These are phyloP conservation scores for Pyronema domesticum DNA, from an alignment of 495 filamentous ascomycete genomes.

Conservation along the genomic window DNA sequence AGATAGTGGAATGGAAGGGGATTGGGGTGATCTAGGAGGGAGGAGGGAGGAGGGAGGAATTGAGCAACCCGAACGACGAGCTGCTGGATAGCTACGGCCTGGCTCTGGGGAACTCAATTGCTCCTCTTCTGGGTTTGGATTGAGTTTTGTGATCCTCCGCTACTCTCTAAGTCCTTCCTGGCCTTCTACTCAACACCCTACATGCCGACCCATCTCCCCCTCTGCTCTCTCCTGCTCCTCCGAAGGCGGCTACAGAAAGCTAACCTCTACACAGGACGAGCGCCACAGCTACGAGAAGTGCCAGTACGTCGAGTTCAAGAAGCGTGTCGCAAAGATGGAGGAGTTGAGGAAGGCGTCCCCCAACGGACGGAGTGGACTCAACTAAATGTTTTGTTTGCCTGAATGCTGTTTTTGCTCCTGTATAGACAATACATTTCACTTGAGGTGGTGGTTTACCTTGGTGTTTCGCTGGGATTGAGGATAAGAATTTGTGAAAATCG, in stretches of 20 bases:
- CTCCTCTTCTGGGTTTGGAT: too few species aligned
- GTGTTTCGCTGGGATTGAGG: too few species aligned
- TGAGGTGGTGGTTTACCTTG: too few species aligned
- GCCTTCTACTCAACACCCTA: too few species aligned
- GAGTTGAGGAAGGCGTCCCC: conserved; percentile 78
- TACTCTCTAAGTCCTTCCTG: not conserved
- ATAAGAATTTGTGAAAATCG: too few species aligned
- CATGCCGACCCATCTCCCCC: not conserved
- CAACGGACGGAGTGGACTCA: conserved; percentile 44
- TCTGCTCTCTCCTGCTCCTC: conserved; percentile 6
- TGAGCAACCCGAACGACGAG: not conserved
- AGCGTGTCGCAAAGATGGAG: conserved; percentile 95
- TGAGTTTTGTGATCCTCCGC: not conserved
- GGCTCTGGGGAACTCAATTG: too few species aligned
- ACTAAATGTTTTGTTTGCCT: conserved; percentile 3
- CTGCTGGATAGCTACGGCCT: too few species aligned
- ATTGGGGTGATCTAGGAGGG: not conserved
- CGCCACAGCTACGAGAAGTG: conserved; percentile 96
- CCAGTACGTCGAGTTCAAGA: conserved; percentile 97
- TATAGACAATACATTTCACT: too few species aligned
- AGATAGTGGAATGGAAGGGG: too few species aligned
- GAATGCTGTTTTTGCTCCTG: too few species aligned
- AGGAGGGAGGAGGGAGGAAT: not conserved
- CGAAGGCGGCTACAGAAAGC: not conserved
- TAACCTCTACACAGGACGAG: conserved; percentile 44